A percentile compares a stretch with the other conserved stretches of the same genome.
Conservation (phyloP, 345 rosid species). For the Eucalyptus grandis region DNA sequence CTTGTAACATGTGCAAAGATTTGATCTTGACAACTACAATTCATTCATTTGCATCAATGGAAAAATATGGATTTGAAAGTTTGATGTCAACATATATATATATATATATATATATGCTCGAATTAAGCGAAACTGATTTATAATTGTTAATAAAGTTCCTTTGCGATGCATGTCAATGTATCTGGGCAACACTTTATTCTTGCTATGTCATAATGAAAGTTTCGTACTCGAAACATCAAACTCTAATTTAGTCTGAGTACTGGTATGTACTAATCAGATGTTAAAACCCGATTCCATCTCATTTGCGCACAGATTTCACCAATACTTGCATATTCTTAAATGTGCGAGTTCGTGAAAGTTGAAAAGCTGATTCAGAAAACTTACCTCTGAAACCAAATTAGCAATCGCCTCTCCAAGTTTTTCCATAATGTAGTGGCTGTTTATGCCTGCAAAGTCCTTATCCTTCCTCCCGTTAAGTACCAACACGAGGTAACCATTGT, state of each 20-base stretch:
- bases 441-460: neutral
- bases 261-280: neutral
- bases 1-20: neutral
- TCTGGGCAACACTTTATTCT: neutral
- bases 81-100: neutral
- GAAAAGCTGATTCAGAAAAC: neutral
- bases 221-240: neutral
- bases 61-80: neutral
- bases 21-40: neutral
- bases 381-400: neutral
- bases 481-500: neutral
- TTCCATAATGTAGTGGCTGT: neutral
- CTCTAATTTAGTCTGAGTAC: neutral
- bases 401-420: neutral
- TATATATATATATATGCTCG: neutral
- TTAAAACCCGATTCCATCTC: neutral
- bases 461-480: neutral
- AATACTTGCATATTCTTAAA: neutral
- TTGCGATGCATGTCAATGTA: neutral
- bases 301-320: neutral
- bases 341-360: neutral
- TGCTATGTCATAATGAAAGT: neutral
- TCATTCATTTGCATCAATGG: neutral
- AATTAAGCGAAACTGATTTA: too few species aligned
- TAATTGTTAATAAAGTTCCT: neutral